Evolutionary conservation across 768 basidiomycete genomes (phyloP), one percentile per base, ranked within the genome.

Genomic region (Lactarius sp.): DNA sequence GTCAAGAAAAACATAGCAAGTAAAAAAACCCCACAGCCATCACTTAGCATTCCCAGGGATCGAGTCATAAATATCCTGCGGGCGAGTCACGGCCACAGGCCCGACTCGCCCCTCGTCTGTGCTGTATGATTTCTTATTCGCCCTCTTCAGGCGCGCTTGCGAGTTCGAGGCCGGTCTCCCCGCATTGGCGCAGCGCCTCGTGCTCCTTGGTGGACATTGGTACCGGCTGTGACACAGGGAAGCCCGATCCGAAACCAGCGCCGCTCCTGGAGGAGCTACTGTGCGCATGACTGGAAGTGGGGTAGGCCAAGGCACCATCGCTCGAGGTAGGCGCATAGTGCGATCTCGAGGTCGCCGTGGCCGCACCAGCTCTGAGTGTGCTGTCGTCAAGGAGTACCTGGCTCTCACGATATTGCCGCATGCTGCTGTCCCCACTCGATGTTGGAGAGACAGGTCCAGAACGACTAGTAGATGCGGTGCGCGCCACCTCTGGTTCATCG

Each of bases 31-130:
- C 22, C 22, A 27, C 22, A 27, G 1, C 22, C 0, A 49, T 27
- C 10, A 49, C 22, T 10, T 4, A 22, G 4, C 6, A 34, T 72
- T 71, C 60, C 65, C 60, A 20, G 68, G 67, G 56, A 74, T 74
- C 51, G 70, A 70, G 59, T 73, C 71, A 55, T 74, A 74, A 36
- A 75, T 64, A 68, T 75, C 74, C 6, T 56, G 60, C 52, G 59
- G 65, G 1, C 20, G 37, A 54, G 58, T 62, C 22, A 27, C 2
- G 66, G 54, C 65, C 59, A 6, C 31, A 6, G 46, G 37, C 12
- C n/a, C 58, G 14, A 59, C 8, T 3, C 70, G 65, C 1, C 74
- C 74, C 5, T 62, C 73, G 41, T 75, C 74, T 62, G 55, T 75
- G 74, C 65, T 72, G 72, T 52, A 75, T 53, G 8, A 74, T 52